phyloP scores from a whole-genome alignment of 208 protist species.

The Trypanosoma lewisi region DNA sequence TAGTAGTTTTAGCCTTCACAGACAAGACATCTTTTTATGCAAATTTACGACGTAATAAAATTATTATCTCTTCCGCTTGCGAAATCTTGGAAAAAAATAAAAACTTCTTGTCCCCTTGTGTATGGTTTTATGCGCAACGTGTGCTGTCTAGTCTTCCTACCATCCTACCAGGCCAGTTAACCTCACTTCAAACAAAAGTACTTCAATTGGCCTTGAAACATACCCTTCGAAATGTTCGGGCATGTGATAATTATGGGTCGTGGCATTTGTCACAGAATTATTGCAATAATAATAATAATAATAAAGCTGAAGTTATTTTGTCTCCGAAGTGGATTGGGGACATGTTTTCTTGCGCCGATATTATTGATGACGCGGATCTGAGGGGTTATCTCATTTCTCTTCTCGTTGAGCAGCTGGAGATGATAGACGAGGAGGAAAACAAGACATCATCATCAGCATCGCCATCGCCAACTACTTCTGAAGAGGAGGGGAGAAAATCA shows the following conservation, averaged over 20 bases:
- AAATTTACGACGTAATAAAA: constrained; percentile 26
- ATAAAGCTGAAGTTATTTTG: constrained; percentile 7
- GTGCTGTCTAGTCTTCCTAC: constrained; percentile 7
- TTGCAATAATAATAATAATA: no score
- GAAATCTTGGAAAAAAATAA: constrained; percentile 19
- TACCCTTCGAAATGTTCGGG: constrained; percentile 18
- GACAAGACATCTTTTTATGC: constrained; percentile 15
- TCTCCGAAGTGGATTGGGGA: constrained; percentile 10
- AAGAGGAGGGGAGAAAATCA: constrained; percentile 15
- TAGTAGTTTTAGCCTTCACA: constrained; percentile 7
- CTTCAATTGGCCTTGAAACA: constrained; percentile 7
- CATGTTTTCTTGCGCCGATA: constrained; percentile 21
- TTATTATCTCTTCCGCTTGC: constrained; percentile 26
- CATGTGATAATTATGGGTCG: constrained; percentile 19
- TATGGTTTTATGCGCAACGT: constrained; percentile 18
- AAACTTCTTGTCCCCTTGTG: constrained; percentile 12
- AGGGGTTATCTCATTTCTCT: constrained; percentile 23
- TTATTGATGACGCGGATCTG: constrained; percentile 20
- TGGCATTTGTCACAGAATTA: constrained; percentile 21
- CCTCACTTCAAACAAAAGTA: constrained; percentile 10
- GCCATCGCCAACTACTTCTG: background rate
- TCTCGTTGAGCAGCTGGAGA: constrained; percentile 8
- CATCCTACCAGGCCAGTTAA: constrained; percentile 10
- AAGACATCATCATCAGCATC: background rate
- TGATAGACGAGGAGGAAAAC: background rate